A percentile compares a stretch with the other conserved stretches of the same genome.
These are phyloP conservation scores for Pyronema omphalodes DNA, from an alignment of 495 filamentous ascomycete species.

Conservation along the genomic window DNA sequence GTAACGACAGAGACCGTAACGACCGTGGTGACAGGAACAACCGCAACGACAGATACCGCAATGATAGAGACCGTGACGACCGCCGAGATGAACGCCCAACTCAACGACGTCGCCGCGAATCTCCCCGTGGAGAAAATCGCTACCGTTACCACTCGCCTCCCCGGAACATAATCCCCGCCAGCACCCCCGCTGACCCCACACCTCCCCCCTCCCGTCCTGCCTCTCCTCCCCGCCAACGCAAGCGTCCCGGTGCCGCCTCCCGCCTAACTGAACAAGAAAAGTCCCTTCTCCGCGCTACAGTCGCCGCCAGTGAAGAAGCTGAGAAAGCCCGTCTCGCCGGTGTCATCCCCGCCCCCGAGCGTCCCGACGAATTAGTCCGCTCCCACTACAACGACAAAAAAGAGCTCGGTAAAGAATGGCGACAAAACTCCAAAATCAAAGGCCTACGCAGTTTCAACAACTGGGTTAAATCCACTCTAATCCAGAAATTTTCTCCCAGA, in stretches of 20 bases:
- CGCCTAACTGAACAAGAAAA: constrained; percentile 54
- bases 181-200: constrained; percentile 11
- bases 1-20: neutral
- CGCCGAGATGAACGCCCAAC: neutral
- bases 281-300: constrained; percentile 47
- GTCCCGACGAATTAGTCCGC: constrained; percentile 67
- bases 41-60: neutral
- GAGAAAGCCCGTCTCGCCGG: neutral
- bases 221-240: constrained; percentile 45
- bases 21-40: neutral
- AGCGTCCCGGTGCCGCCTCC: constrained; percentile 67
- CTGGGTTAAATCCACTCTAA: constrained; percentile 92
- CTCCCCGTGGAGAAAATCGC: neutral
- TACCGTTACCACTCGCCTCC: constrained; percentile 19
- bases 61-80: neutral
- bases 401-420: constrained; percentile 81
- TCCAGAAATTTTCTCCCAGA: constrained; percentile 85
- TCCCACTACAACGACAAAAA: constrained; percentile 96
- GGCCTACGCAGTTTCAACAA: constrained; percentile 91
- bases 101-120: neutral
- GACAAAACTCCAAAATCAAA: constrained; percentile 84
- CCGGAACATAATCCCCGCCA: constrained; percentile 9
- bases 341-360: constrained; percentile 13
- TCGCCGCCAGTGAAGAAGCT: constrained; percentile 26
- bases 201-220: constrained; percentile 19